Conservation (phyloP, 2,329 filamentous ascomycete species). For the Claviceps purpurea region DNA sequence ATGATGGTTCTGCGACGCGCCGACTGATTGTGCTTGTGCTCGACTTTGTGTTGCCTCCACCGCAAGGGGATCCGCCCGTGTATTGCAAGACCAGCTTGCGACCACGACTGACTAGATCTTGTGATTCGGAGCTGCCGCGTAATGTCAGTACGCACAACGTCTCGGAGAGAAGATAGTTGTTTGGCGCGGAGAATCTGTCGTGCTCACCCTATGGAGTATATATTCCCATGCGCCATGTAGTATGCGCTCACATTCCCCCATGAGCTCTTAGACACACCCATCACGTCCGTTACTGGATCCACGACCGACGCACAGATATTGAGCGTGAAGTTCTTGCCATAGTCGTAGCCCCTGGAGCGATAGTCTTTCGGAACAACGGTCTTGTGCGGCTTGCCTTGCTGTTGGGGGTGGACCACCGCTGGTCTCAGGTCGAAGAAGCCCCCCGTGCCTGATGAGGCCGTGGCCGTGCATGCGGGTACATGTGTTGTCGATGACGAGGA, state of each 20-base stretch:
- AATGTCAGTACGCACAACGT: not conserved
- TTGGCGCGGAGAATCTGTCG: conserved; percentile 3
- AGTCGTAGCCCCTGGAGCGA: conserved; percentile 60
- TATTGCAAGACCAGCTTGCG: conserved; percentile 68
- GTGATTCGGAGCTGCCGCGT: conserved; percentile 29
- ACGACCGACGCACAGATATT: conserved; percentile 73
- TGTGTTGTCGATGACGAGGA: conserved; percentile 28
- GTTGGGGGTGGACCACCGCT: conserved; percentile 33
- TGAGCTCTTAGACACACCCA: conserved; percentile 45
- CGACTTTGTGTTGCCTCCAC: conserved; percentile 31
- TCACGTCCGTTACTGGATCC: conserved; percentile 46
- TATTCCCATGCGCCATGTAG: conserved; percentile 51
- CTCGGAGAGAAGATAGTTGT: not conserved
- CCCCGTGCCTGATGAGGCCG: conserved; percentile 39
- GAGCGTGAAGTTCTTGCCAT: conserved; percentile 67
- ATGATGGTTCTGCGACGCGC: not conserved
- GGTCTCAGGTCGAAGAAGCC: conserved; percentile 47
- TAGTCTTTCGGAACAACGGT: conserved; percentile 36
- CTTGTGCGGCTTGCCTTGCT: conserved; percentile 31
- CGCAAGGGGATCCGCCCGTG: conserved; percentile 63
- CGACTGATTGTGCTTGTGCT: conserved; percentile 13
- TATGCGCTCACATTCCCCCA: conserved; percentile 71
- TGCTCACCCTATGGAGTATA: conserved; percentile 62
- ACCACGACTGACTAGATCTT: conserved; percentile 44
- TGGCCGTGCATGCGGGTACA: conserved; percentile 40